Percentiles rank a stretch among this genome's conserved stretches.
Conservation (phyloP, 2,329 filamentous ascomycete genomes). For the Penicillium hordei region DNA sequence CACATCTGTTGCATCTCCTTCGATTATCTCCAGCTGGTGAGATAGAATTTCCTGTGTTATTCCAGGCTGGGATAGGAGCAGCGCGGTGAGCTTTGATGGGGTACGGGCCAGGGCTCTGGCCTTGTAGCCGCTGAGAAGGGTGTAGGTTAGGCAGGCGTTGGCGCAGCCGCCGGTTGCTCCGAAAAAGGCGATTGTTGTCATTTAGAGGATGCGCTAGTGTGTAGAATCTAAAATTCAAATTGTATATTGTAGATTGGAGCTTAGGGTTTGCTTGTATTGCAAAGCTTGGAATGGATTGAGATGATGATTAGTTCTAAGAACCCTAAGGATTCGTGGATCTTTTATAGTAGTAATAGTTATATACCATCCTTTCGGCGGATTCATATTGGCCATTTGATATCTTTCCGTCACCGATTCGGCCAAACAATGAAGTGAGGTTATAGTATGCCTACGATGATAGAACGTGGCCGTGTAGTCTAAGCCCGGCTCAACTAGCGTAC, state of each 20-base stretch:
- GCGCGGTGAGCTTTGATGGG: slow-evolving; percentile 48
- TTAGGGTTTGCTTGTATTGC: neutral
- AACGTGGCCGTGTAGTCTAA: neutral
- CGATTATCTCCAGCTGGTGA: slow-evolving; percentile 48
- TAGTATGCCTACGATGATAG: neutral
- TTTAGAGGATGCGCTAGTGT: neutral
- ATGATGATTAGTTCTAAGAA: neutral
- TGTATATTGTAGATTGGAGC: neutral
- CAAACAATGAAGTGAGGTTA: neutral
- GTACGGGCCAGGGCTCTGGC: slow-evolving; percentile 52
- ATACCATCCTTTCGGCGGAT: no score
- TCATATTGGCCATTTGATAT: neutral
- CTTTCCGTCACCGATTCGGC: neutral
- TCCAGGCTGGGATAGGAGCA: slow-evolving; percentile 42
- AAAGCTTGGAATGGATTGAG: neutral
- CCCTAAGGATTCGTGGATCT: neutral
- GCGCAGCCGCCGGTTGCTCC: slow-evolving; percentile 54
- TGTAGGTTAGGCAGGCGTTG: slow-evolving; percentile 43
- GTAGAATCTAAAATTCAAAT: neutral
- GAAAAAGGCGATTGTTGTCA: slow-evolving; percentile 50
- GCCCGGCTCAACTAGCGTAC: neutral
- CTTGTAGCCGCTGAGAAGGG: slow-evolving; percentile 47
- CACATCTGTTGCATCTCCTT: slow-evolving; percentile 48
- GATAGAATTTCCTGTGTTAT: slow-evolving; percentile 39
- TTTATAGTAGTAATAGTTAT: neutral